Conservation (phyloP, 352 stramenopile species). For the Peronospora destructor region DNA sequence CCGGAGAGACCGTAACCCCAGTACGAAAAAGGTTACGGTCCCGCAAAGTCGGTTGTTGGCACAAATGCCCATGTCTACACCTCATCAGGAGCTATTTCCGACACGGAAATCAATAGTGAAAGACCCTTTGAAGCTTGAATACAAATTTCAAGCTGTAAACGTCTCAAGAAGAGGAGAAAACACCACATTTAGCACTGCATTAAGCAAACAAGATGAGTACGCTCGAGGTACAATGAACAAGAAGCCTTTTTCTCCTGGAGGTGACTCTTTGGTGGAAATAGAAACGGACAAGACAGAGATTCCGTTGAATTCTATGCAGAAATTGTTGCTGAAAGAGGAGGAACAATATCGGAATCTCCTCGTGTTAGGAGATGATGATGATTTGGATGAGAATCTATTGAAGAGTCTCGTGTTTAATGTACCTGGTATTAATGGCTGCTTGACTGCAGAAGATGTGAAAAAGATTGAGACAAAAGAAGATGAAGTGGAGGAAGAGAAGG, state of each 20-base stretch:
- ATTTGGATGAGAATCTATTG: slow-evolving; percentile 29
- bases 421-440: slow-evolving; percentile 44
- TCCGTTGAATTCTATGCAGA: slow-evolving; percentile 8
- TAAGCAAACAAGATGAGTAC: slow-evolving; percentile 77
- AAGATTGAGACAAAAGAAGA: slow-evolving; percentile 17
- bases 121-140: slow-evolving; percentile 43
- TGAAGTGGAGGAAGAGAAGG: not conserved
- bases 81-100: slow-evolving; percentile 49
- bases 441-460: slow-evolving; percentile 45
- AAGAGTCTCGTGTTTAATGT: slow-evolving; percentile 43
- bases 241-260: slow-evolving; percentile 60
- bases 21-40: slow-evolving; percentile 15
- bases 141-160: slow-evolving; percentile 53
- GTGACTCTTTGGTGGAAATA: slow-evolving; percentile 45
- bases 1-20: slow-evolving; percentile 12
- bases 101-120: slow-evolving; percentile 40
- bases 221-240: slow-evolving; percentile 74
- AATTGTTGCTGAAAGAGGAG: slow-evolving; percentile 18
- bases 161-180: slow-evolving; percentile 26
- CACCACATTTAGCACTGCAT: slow-evolving; percentile 52
- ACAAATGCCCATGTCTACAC: slow-evolving; percentile 63
- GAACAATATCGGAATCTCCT: slow-evolving; percentile 37
- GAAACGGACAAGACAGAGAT: slow-evolving; percentile 4
- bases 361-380: slow-evolving; percentile 18
- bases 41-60: slow-evolving; percentile 49